Conservation (phyloP, 768 basidiomycete genomes). For the Boletus patriciae region DNA sequence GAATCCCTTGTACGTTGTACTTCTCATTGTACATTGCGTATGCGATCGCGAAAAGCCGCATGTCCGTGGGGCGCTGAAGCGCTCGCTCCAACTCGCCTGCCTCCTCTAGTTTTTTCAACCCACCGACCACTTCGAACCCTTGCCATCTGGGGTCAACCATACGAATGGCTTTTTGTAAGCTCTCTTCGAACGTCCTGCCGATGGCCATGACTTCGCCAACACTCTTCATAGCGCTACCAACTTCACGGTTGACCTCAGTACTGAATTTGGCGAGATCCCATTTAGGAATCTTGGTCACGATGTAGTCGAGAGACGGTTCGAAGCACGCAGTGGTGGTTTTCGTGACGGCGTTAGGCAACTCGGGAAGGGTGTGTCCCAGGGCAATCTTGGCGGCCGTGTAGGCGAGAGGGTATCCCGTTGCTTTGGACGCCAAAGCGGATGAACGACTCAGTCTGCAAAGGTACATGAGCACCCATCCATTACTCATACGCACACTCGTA, state of each 20-base stretch:
- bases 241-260: slow-evolving; percentile 86
- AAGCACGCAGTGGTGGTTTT: slow-evolving; percentile 99
- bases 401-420: slow-evolving; percentile 97
- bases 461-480: background rate
- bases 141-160: slow-evolving; percentile 96
- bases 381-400: slow-evolving; percentile 99
- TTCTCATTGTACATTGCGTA: slow-evolving; percentile 95
- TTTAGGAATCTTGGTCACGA: slow-evolving; percentile 99
- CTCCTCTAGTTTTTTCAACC: slow-evolving; percentile 79
- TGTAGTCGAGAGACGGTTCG: slow-evolving; percentile 98
- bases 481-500: slow-evolving; percentile 20
- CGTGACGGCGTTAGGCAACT: slow-evolving; percentile 97
- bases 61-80: slow-evolving; percentile 85
- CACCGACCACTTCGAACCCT: slow-evolving; percentile 94
- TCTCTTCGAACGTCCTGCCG: slow-evolving; percentile 98
- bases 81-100: slow-evolving; percentile 67
- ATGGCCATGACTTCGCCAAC: slow-evolving; percentile 99
- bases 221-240: slow-evolving; percentile 98
- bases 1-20: slow-evolving; percentile 86
- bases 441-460: slow-evolving; percentile 69
- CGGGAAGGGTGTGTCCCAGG: slow-evolving; percentile 94
- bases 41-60: slow-evolving; percentile 94
- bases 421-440: slow-evolving; percentile 95
- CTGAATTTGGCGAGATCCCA: slow-evolving; percentile 99
- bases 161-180: slow-evolving; percentile 95